These are phyloP conservation scores for Pouteria glomerata DNA, from an alignment of 148 eudicot genomes.

Conservation along the genomic window DNA sequence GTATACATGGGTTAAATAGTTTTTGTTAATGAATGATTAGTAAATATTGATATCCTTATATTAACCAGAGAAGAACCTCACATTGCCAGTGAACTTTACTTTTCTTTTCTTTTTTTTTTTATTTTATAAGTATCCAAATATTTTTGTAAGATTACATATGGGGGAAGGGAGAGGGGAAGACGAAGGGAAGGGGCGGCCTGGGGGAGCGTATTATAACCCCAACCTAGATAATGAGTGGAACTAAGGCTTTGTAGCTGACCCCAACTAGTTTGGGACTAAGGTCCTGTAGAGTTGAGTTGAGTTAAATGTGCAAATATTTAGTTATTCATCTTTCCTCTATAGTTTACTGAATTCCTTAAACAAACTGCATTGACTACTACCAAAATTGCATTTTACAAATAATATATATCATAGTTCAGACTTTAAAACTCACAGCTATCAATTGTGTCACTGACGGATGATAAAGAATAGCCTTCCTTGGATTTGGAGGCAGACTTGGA, in stretches of 20 bases:
- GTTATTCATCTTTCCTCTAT: too few relatives aligned
- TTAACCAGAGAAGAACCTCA: background rate
- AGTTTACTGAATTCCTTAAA: too few relatives aligned
- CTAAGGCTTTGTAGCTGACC: too few relatives aligned
- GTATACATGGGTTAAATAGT: background rate
- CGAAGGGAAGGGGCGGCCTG: too few relatives aligned
- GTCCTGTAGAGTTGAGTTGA: too few relatives aligned
- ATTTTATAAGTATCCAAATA: too few relatives aligned
- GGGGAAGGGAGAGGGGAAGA: too few relatives aligned
- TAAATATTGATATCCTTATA: background rate
- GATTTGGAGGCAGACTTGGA: constrained; percentile 92
- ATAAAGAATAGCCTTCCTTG: constrained; percentile 78
- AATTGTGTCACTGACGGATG: constrained; percentile 81
- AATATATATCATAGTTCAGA: background rate
- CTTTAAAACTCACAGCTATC: constrained; percentile 65
- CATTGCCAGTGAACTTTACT: background rate
- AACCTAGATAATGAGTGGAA: too few relatives aligned
- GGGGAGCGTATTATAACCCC: too few relatives aligned
- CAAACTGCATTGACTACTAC: background rate
- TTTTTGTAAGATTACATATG: too few relatives aligned
- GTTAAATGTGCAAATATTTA: too few relatives aligned
- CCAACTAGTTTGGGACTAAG: too few relatives aligned
- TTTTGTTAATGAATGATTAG: background rate
- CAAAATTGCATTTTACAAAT: background rate
- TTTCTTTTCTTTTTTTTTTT: background rate